Conservation (phyloP, 192 early-diverging fungal genomes). For the Umbelopsis sp. region DNA sequence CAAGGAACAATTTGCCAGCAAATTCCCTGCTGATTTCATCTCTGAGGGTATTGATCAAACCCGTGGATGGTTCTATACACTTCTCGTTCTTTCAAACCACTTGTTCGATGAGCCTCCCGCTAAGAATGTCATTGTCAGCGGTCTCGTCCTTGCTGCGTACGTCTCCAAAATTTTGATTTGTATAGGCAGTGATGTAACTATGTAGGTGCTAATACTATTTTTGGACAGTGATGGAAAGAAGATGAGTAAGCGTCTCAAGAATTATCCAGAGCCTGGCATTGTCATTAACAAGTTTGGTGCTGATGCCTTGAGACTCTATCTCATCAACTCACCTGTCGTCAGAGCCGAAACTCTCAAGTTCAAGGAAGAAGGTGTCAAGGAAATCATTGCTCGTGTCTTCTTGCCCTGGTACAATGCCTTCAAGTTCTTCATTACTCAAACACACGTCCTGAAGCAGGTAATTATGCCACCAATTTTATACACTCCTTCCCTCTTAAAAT, state of each 20-base stretch:
- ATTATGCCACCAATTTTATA: background rate
- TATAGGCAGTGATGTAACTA: background rate
- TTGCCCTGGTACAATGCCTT: conserved; percentile 99
- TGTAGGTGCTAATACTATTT: background rate
- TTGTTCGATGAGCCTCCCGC: conserved; percentile 93
- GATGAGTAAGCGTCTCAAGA: conserved; percentile 98
- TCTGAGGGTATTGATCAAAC: conserved; percentile 99
- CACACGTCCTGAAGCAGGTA: conserved; percentile 87
- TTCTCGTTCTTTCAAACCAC: conserved; percentile 95
- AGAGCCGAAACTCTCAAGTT: conserved; percentile 94
- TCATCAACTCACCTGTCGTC: conserved; percentile 98
- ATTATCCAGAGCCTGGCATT: conserved; percentile 91
- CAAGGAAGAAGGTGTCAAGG: conserved; percentile 97
- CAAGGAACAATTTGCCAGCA: conserved; percentile 77
- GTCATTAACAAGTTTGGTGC: conserved; percentile 91
- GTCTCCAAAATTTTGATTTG: conserved; percentile 9
- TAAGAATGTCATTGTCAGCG: conserved; percentile 98
- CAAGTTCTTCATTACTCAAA: conserved; percentile 94
- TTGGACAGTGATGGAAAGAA: conserved; percentile 91
- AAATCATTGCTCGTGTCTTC: conserved; percentile 90
- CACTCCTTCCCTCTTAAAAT: background rate
- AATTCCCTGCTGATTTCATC: conserved; percentile 99
- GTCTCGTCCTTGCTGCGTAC: conserved; percentile 85
- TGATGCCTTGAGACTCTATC: conserved; percentile 91
- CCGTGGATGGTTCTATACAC: conserved; percentile 99